Evolutionary conservation across 1,284 basidiomycete species (phyloP).

Genomic region (Pseudozyma flocculosa): DNA sequence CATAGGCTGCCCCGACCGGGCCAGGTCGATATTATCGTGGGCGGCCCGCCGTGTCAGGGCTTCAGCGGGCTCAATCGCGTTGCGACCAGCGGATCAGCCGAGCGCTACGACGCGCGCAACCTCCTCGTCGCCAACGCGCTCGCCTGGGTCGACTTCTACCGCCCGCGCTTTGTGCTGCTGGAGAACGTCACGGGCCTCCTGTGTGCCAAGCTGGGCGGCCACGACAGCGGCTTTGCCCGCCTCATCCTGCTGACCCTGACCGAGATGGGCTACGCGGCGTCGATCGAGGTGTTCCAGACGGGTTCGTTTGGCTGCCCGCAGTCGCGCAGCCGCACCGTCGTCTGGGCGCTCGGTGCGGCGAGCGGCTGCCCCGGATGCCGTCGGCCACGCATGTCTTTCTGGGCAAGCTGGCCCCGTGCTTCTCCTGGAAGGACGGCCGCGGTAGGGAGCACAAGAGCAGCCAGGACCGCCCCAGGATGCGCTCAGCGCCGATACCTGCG

Average conservation of each 20-base stretch:
- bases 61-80: slow-evolving; percentile 16
- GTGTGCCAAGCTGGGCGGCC: slow-evolving; percentile 8
- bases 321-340: slow-evolving; percentile 11
- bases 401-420: background rate
- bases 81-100: slow-evolving; percentile 7
- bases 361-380: slow-evolving; percentile 14
- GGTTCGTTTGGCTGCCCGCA: slow-evolving; percentile 22
- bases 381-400: slow-evolving; percentile 14
- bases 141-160: slow-evolving; percentile 21
- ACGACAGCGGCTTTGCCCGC: slow-evolving; percentile 14
- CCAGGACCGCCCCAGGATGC: background rate
- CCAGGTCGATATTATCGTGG: slow-evolving; percentile 17
- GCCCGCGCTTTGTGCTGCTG: slow-evolving; percentile 15
- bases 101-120: slow-evolving; percentile 14
- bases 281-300: slow-evolving; percentile 15
- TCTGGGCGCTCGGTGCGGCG: slow-evolving; percentile 5
- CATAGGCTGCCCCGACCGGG: slow-evolving; percentile 6
- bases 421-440: slow-evolving; percentile 11
- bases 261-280: slow-evolving; percentile 13
- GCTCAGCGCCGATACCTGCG: slow-evolving; percentile 3
- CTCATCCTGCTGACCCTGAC: slow-evolving; percentile 9
- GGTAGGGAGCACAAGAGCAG: background rate
- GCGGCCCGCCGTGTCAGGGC: slow-evolving; percentile 28
- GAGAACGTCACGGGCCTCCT: slow-evolving; percentile 30
- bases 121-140: slow-evolving; percentile 17